These are phyloP conservation scores for Erythrobasidium hasegawianum DNA, from an alignment of 1,284 basidiomycete species.

Conservation along the genomic window DNA sequence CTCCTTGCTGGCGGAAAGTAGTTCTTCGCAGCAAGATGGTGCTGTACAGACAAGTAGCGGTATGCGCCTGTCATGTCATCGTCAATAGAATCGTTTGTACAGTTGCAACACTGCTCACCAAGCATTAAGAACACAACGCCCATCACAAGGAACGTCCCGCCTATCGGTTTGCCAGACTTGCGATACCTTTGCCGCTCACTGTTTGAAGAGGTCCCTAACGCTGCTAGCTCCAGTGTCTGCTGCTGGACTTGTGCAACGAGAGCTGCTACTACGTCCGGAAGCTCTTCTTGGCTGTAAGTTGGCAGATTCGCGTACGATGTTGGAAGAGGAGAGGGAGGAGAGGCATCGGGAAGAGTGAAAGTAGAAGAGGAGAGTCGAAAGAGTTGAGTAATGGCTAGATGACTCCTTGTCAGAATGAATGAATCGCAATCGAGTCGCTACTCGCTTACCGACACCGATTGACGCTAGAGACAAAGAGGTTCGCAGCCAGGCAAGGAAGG, in stretches of 20 bases:
- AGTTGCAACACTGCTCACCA: constrained; percentile 8
- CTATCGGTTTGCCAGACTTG: constrained; percentile 34
- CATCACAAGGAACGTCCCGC: constrained; percentile 31
- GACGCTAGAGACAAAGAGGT: constrained; percentile 44
- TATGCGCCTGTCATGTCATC: constrained; percentile 7
- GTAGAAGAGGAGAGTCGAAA: constrained; percentile 30
- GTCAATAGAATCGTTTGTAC: neutral
- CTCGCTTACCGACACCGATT: constrained; percentile 40
- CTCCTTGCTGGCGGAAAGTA: constrained; percentile 28
- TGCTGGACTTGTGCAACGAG: constrained; percentile 19
- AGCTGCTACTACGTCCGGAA: constrained; percentile 5
- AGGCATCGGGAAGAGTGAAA: constrained; percentile 6
- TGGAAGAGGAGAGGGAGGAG: neutral
- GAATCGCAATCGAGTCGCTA: neutral
- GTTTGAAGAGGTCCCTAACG: constrained; percentile 2
- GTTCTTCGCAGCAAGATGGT: constrained; percentile 19
- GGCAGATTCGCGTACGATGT: neutral
- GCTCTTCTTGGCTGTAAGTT: neutral
- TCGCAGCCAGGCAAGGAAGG: constrained; percentile 32
- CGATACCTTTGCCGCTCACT: constrained; percentile 18
- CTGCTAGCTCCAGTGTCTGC: constrained; percentile 8
- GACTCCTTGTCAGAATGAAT: neutral
- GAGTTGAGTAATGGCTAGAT: constrained; percentile 35
- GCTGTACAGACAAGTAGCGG: constrained; percentile 28
- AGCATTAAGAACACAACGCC: constrained; percentile 29